phyloP scores from a whole-genome alignment of 495 filamentous ascomycete genomes.

The Bacidia gigantensis region DNA sequence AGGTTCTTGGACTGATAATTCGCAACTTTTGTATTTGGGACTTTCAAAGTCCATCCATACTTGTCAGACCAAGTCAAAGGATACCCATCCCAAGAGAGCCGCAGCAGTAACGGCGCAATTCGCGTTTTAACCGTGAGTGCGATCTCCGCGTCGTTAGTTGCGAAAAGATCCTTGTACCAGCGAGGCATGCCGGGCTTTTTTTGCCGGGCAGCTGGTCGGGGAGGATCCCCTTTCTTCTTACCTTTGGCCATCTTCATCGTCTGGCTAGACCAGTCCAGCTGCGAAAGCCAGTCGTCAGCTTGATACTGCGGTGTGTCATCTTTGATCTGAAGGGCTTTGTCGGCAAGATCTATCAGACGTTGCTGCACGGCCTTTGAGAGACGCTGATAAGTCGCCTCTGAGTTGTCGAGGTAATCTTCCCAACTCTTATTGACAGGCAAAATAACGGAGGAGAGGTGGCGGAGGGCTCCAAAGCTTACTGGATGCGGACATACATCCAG shows the following conservation, averaged over 20 bases:
- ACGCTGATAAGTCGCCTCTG: slow-evolving; percentile 71
- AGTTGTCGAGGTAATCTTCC: slow-evolving; percentile 65
- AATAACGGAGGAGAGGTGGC: slow-evolving; percentile 84
- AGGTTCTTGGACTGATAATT: slow-evolving; percentile 59
- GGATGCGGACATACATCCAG: slow-evolving; percentile 84
- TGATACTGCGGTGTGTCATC: slow-evolving; percentile 48
- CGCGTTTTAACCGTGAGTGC: slow-evolving; percentile 76
- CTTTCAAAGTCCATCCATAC: slow-evolving; percentile 82
- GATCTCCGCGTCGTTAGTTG: slow-evolving; percentile 47
- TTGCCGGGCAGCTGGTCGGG: slow-evolving; percentile 64
- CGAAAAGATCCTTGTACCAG: slow-evolving; percentile 90
- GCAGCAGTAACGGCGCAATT: slow-evolving; percentile 74
- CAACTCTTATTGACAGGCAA: slow-evolving; percentile 80
- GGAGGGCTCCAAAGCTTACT: slow-evolving; percentile 87
- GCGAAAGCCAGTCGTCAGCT: slow-evolving; percentile 77
- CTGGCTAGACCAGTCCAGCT: slow-evolving; percentile 92
- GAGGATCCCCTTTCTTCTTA: slow-evolving; percentile 70
- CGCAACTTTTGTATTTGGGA: slow-evolving; percentile 46
- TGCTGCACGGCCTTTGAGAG: slow-evolving; percentile 63
- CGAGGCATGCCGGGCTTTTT: slow-evolving; percentile 89
- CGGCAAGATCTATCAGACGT: slow-evolving; percentile 54
- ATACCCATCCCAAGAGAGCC: slow-evolving; percentile 75
- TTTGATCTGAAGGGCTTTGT: slow-evolving; percentile 64
- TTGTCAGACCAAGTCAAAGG: slow-evolving; percentile 88
- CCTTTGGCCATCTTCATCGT: slow-evolving; percentile 82